Evolutionary conservation across 2,329 filamentous ascomycete genomes (phyloP).

Genomic region (Pestalotiopsis fici): DNA sequence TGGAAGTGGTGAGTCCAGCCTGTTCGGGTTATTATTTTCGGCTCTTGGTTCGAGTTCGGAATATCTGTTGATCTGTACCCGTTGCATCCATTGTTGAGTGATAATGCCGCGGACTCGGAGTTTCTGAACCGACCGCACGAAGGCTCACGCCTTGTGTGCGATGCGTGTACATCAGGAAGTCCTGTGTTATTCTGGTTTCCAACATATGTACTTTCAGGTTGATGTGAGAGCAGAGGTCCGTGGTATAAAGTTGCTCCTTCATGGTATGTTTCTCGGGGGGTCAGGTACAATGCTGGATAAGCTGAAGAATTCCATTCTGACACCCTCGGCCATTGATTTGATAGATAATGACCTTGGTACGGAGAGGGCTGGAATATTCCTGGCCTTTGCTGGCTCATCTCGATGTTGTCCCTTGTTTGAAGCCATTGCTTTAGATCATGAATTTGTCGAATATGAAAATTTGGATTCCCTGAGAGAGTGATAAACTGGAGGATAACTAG

Average conservation of each 20-base stretch:
- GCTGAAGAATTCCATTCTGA: not conserved
- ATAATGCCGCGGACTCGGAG: not conserved
- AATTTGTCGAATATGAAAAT: not conserved
- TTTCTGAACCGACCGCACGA: not conserved
- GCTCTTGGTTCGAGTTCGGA: not conserved
- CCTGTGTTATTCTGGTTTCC: no score
- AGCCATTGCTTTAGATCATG: not conserved
- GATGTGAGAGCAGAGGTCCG: not conserved
- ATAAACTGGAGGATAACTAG: no score
- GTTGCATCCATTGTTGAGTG: not conserved
- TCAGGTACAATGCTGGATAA: not conserved
- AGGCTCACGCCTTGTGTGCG: not conserved
- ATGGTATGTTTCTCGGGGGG: not conserved
- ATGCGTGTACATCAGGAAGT: no score
- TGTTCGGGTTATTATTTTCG: not conserved
- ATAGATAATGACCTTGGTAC: not conserved
- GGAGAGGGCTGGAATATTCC: not conserved
- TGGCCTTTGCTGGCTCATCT: not conserved
- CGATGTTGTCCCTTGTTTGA: not conserved
- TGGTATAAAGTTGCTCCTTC: not conserved
- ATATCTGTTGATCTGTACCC: not conserved
- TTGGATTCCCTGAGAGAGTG: not conserved
- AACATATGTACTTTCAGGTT: not conserved
- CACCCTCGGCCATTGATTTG: fast-evolving
- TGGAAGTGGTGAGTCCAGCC: not conserved